Percentiles rank a stretch among this genome's conserved stretches.
Evolutionary conservation across 352 stramenopile species (phyloP).

Genomic region (Phytophthora pistaciae): DNA sequence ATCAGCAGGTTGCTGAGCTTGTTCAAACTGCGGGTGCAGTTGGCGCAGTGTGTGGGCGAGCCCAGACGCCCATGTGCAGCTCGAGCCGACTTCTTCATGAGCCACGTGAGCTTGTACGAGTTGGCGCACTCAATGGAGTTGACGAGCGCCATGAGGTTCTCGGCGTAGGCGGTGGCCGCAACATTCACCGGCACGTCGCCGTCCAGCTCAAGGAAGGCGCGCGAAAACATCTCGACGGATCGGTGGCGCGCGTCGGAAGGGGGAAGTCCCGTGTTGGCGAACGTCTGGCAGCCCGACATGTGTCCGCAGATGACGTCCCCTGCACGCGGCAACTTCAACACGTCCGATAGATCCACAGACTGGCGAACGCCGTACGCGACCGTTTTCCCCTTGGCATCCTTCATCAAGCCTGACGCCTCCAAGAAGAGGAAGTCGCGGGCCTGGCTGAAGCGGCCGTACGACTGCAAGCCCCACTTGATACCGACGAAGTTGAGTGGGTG

Average conservation of each 20-base stretch:
- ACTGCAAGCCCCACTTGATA: conserved; percentile 46
- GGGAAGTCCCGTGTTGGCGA: conserved; percentile 27
- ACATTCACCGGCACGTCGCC: conserved; percentile 34
- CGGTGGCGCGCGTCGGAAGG: conserved; percentile 22
- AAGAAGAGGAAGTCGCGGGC: conserved; percentile 52
- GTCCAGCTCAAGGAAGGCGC: conserved; percentile 35
- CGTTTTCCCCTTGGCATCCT: conserved; percentile 33
- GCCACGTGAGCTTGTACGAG: conserved; percentile 46
- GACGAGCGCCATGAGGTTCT: conserved; percentile 31
- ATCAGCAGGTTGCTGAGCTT: conserved; percentile 36
- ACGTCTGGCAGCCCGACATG: conserved; percentile 37
- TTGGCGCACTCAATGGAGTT: conserved; percentile 42
- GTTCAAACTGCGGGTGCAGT: conserved; percentile 43
- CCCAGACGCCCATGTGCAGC: conserved; percentile 13
- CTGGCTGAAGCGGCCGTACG: conserved; percentile 40
- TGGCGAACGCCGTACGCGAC: conserved; percentile 40
- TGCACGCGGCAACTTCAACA: conserved; percentile 31
- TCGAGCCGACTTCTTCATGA: conserved; percentile 28
- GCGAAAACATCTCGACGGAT: conserved; percentile 41
- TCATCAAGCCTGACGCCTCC: conserved; percentile 44
- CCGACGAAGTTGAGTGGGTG: conserved; percentile 51
- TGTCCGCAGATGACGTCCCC: conserved; percentile 40
- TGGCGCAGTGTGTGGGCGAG: conserved; percentile 33
- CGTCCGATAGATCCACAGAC: conserved; percentile 39
- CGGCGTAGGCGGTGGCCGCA: conserved; percentile 16